Evolutionary conservation across 2,329 filamentous ascomycete genomes (phyloP).

Genomic region (Scytalidium sp.): DNA sequence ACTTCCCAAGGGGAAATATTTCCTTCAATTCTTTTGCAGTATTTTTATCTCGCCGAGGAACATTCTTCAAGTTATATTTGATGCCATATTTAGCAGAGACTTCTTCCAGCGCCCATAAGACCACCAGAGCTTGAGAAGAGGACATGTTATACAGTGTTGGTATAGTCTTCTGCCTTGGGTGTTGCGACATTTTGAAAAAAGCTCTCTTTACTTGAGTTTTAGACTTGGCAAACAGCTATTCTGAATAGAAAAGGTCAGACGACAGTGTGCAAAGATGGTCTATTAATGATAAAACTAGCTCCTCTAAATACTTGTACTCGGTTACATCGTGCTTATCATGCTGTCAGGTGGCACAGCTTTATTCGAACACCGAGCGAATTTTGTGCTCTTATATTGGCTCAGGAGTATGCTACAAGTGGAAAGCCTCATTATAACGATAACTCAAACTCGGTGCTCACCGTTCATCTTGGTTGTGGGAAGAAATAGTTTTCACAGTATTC

Average conservation of each 20-base stretch:
- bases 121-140: constrained; percentile 17
- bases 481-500: no score
- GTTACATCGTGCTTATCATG: background rate
- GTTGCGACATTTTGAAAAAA: constrained; percentile 1
- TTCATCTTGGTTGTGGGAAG: no score
- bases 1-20: constrained; percentile 23
- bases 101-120: constrained; percentile 26
- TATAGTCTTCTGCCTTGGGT: constrained; percentile 8
- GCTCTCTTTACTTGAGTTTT: background rate
- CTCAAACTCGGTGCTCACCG: no score
- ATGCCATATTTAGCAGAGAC: constrained; percentile 13
- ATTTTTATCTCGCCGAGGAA: constrained; percentile 13
- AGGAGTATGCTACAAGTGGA: no score
- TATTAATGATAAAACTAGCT: no score
- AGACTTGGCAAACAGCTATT: background rate
- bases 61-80: constrained; percentile 20
- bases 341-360: background rate
- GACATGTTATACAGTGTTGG: constrained; percentile 23
- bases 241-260: background rate
- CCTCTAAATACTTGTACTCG: background rate
- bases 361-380: no score
- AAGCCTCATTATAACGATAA: no score
- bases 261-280: no score
- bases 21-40: constrained; percentile 13
- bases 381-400: no score